Conservation (phyloP, 176 grass and related monocot species). For the Oryza longistaminata region DNA sequence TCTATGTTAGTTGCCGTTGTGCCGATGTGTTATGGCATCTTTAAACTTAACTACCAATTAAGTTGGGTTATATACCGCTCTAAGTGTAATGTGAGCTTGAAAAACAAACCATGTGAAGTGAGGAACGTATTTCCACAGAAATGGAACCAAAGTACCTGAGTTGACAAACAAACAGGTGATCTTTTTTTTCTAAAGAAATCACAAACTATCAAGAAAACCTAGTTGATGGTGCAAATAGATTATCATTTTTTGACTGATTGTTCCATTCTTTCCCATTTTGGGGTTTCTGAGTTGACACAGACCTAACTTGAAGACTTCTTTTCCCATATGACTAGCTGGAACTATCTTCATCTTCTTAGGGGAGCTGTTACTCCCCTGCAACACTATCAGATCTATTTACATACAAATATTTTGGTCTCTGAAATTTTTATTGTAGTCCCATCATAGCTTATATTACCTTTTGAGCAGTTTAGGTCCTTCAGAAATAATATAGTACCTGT, state of each 20-base stretch:
- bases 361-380: not conserved
- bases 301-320: not conserved
- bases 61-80: not conserved
- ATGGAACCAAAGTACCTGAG: not conserved
- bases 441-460: not conserved
- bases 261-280: not conserved
- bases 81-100: not conserved
- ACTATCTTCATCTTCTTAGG: not conserved
- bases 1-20: not conserved
- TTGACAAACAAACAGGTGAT: not conserved
- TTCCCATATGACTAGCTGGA: not conserved
- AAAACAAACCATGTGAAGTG: not conserved
- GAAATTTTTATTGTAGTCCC: not conserved
- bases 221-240: not conserved
- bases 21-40: constrained; percentile 12
- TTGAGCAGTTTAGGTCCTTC: constrained; percentile 7
- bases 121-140: not conserved
- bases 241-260: not conserved
- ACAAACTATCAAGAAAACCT: not conserved
- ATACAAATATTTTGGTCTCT: not conserved
- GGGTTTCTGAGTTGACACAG: not conserved
- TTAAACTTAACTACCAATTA: not conserved
- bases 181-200: constrained; percentile 8
- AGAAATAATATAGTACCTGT: constrained; percentile 17
- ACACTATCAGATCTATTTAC: not conserved